Base-by-base conservation (phyloP, 148 eudicot species). In the Vaccinium vitisidaea region DNA sequence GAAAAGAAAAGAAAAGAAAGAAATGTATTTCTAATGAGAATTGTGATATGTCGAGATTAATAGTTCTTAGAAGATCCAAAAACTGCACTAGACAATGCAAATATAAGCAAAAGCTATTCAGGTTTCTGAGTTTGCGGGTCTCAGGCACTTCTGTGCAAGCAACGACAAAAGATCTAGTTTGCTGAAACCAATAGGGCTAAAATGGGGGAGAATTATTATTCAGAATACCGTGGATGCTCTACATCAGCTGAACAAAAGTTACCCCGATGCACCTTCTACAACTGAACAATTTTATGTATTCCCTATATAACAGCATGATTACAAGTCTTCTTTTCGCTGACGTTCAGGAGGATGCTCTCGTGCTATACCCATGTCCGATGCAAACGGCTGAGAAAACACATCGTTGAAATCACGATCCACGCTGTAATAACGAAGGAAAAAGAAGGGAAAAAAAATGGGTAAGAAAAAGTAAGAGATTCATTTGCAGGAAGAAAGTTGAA, bases 401-500 rank as follows among this genome's bases (percentile, higher is more conserved):
- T 76, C 85, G 8, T 25, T 82, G 50, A 32, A 36, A 80, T 85
- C 90, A 77, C 86, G 87, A 88, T 85, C 89, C 82, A 86, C 2
- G 77, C 97, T 92, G 93, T 84, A 85, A 89, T 48, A 71, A 84
- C 87, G 16, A 87, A 78, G 85, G 55, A 80, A 83, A 88, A 30
- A 25, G 16, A 6, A 58, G 1, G 71, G 4, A 76, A 77, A 81
- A 87, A 65, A 67, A 52, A 80, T 54, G 19, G 77, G 77, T 90
- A 74, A 90, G 90, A 77, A 83, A 83, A 85, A 55, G 27, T 78
- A 58, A 71, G 81, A 56, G 55, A 75, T 77, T 18, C 84, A 56
- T 81, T 76, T 79, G 53, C 53, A 80, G 80, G 63, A 75, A 84
- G 83, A 19, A 48, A 84, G 78, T 78, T 80, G 80, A 16, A 83